These are phyloP conservation scores for Caryopteris hybrid DNA, from an alignment of 305 asterid genomes.

Conservation along the genomic window DNA sequence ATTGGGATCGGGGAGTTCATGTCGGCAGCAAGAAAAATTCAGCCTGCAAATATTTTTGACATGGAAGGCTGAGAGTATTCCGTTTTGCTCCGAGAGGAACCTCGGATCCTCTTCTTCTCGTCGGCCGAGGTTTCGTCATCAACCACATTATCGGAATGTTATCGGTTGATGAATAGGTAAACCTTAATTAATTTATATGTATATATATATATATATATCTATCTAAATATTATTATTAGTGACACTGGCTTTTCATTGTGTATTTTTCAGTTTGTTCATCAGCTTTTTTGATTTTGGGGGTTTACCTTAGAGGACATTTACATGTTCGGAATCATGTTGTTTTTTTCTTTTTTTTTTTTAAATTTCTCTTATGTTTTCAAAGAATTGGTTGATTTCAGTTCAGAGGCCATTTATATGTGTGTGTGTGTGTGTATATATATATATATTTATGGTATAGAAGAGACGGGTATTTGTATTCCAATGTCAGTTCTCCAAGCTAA, in stretches of 20 bases:
- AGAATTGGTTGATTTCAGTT: conserved; percentile 10
- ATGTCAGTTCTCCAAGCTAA: background rate
- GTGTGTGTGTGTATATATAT: too few relatives aligned
- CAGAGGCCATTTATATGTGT: background rate
- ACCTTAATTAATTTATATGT: background rate
- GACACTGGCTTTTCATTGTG: conserved; percentile 1
- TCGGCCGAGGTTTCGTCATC: conserved; percentile 14
- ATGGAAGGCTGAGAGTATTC: conserved; percentile 22
- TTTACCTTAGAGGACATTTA: conserved; percentile 1
- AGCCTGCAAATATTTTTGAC: conserved; percentile 23
- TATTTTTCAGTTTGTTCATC: conserved; percentile 7
- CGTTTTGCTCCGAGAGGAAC: conserved; percentile 59
- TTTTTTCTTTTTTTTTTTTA: background rate
- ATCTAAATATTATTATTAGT: background rate
- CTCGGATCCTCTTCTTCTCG: conserved; percentile 68
- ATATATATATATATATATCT: conserved; percentile 1
- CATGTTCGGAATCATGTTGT: background rate
- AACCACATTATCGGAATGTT: conserved; percentile 14
- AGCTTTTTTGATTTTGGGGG: conserved; percentile 13
- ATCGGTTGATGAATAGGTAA: conserved; percentile 18
- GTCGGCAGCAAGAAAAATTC: conserved; percentile 41
- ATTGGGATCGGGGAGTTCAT: conserved; percentile 50
- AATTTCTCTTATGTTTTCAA: background rate
- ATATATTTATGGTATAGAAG: conserved; percentile 20
- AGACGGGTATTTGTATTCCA: conserved; percentile 9